Evolutionary conservation across 208 protist species (phyloP), one percentile per base, ranked within the genome.

Genomic region (Porcisia hertigi): DNA sequence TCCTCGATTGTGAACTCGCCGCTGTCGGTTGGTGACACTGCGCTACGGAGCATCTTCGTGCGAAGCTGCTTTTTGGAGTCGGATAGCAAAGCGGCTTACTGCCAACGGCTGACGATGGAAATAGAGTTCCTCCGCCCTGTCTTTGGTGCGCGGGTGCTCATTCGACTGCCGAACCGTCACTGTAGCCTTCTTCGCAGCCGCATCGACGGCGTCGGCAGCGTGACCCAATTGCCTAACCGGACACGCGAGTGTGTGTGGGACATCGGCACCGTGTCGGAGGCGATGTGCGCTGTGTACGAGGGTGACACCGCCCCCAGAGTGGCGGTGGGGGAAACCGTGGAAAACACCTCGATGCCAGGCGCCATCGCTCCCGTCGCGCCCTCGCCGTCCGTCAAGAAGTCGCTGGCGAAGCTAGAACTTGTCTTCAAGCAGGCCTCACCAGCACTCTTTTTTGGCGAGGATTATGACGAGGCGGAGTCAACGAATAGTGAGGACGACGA

Each of bases 231-330:
- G 25, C 47, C 76, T 57, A 69, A 84, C 25, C 74, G 75, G 75
- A 82, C 87, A 47, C 89, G 87, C 52, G 85, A 90, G 72, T 79
- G 84, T 43, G 71, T 86, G 11, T 93, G 87, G 89, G 83, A 90
- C 41, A 84, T 91, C 53, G 81, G 85, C 11, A 74, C 70, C 16
- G 80, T 93, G 6, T 65, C 78, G 2, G 85, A 86, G 62, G 80
- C 76, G 53, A 77, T 77, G 74, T 80, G 77, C 59, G 54, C 63
- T 7, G 64, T 82, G 9, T 53, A 65, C 4, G 25, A 30, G 5
- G 66, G 47, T 8, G 47, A 30, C 18, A 76, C 62, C 47, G 60
- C 62, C 36, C 30, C 69, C 16, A 49, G 23, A 1, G 39, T 23
- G 14, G 53, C 55, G 12, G 58, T 43, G 59, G 77, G 43, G 20